A percentile compares a stretch with the other conserved stretches of the same genome.
Conservation (phyloP, 495 filamentous ascomycete species). For the Wilcoxina mikolae region DNA sequence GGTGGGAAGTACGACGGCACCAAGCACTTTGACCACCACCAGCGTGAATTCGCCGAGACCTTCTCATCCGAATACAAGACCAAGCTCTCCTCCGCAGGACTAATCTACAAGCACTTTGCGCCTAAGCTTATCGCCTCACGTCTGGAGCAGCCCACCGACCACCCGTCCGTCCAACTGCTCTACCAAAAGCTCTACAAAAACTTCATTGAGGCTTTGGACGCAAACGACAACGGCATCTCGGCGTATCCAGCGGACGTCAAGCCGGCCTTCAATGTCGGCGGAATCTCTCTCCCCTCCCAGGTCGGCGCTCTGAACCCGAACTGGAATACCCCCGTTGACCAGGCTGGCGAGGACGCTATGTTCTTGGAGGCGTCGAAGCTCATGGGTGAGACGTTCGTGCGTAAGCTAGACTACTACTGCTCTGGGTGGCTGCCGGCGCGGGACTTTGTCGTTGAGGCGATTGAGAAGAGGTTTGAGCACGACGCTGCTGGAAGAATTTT, state of each 20-base stretch:
- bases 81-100: constrained; percentile 80
- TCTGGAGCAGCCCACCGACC: constrained; percentile 45
- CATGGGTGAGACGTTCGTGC: constrained; percentile 71
- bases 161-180: constrained; percentile 52
- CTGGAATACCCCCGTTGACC: constrained; percentile 47
- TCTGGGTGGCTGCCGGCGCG: constrained; percentile 78
- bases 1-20: constrained; percentile 63
- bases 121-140: constrained; percentile 59
- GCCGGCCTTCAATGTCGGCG: constrained; percentile 66
- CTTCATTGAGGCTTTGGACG: constrained; percentile 92
- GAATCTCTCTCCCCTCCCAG: constrained; percentile 67
- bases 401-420: constrained; percentile 57
- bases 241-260: constrained; percentile 57
- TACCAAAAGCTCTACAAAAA: constrained; percentile 82
- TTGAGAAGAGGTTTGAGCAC: constrained; percentile 44
- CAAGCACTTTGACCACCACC: constrained; percentile 92
- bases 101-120: constrained; percentile 94
- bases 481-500: constrained; percentile 66
- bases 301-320: constrained; percentile 69
- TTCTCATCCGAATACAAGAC: constrained; percentile 63
- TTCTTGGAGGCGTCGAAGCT: constrained; percentile 62
- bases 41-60: constrained; percentile 70
- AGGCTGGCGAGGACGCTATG: constrained; percentile 61
- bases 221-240: constrained; percentile 88
- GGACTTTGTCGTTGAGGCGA: constrained; percentile 56